Evolutionary conservation across 148 eudicot genomes (phyloP).

Genomic region (Vaccinium vitisidaea): DNA sequence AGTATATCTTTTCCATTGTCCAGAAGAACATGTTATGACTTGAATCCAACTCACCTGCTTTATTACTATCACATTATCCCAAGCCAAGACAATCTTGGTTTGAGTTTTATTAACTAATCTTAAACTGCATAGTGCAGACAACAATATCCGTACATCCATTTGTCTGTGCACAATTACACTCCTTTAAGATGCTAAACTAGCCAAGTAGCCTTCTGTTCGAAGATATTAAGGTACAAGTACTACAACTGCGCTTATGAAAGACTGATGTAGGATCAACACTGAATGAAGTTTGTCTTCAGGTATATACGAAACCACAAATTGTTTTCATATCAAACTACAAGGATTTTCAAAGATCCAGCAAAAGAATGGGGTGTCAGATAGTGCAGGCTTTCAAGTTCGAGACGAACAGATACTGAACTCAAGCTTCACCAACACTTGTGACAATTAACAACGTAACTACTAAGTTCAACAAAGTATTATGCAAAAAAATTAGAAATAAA

Average conservation of each 20-base stretch:
- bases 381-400: background rate
- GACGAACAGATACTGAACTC: background rate
- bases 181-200: background rate
- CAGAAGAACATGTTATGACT: background rate
- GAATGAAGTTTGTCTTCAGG: background rate
- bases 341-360: background rate
- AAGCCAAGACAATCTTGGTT: slow-evolving; percentile 2
- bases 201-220: background rate
- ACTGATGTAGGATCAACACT: background rate
- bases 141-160: background rate
- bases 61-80: background rate
- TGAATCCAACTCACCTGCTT: background rate
- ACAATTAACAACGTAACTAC: background rate
- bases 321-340: background rate
- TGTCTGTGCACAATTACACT: background rate
- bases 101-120: background rate
- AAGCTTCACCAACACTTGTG: background rate
- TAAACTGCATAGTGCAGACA: background rate
- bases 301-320: background rate
- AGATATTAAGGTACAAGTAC: background rate
- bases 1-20: background rate
- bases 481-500: background rate
- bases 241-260: background rate
- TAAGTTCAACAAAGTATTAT: background rate
- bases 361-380: background rate